Evolutionary conservation across 2,329 filamentous ascomycete genomes (phyloP).

Genomic region (Aspergillus piperis): DNA sequence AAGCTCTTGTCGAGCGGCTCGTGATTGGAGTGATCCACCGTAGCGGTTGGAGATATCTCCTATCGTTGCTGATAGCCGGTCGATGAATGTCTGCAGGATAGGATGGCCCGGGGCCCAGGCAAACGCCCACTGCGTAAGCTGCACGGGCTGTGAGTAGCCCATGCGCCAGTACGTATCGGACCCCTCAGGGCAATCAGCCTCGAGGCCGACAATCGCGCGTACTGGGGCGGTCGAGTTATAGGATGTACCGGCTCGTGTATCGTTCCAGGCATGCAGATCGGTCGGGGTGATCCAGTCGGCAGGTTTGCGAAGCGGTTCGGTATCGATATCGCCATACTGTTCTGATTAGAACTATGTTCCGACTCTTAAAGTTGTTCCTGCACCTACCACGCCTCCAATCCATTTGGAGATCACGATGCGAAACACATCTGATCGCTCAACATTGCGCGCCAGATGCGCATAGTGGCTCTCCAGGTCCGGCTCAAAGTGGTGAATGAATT

Average conservation of each 20-base stretch:
- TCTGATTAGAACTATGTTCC: background rate
- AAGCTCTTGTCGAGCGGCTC: slow-evolving; percentile 15
- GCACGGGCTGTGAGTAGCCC: slow-evolving; percentile 37
- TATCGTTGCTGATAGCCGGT: slow-evolving; percentile 17
- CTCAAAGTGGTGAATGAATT: slow-evolving; percentile 30
- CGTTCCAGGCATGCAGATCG: slow-evolving; percentile 32
- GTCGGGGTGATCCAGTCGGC: slow-evolving; percentile 27
- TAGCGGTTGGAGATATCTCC: background rate
- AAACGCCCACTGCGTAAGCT: slow-evolving; percentile 38
- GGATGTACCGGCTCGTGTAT: slow-evolving; percentile 23
- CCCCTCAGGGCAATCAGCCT: slow-evolving; percentile 32
- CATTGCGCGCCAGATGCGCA: slow-evolving; percentile 24
- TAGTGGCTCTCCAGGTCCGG: slow-evolving; percentile 27
- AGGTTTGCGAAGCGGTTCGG: slow-evolving; percentile 30
- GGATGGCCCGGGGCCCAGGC: slow-evolving; percentile 31
- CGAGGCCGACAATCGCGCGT: slow-evolving; percentile 32
- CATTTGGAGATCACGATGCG: slow-evolving; percentile 34
- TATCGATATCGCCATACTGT: slow-evolving; percentile 38
- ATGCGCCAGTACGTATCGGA: slow-evolving; percentile 34
- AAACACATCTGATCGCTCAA: slow-evolving; percentile 36
- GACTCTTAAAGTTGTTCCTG: rapidly evolving
- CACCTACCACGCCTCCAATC: slow-evolving; percentile 25
- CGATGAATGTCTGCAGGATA: slow-evolving; percentile 30
- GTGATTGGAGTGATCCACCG: background rate
- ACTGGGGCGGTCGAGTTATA: slow-evolving; percentile 28